Percentiles rank a stretch among this genome's conserved stretches.
These are phyloP conservation scores for Linnemannia schmuckeri DNA, from an alignment of 192 early-diverging fungal genomes.

Conservation along the genomic window DNA sequence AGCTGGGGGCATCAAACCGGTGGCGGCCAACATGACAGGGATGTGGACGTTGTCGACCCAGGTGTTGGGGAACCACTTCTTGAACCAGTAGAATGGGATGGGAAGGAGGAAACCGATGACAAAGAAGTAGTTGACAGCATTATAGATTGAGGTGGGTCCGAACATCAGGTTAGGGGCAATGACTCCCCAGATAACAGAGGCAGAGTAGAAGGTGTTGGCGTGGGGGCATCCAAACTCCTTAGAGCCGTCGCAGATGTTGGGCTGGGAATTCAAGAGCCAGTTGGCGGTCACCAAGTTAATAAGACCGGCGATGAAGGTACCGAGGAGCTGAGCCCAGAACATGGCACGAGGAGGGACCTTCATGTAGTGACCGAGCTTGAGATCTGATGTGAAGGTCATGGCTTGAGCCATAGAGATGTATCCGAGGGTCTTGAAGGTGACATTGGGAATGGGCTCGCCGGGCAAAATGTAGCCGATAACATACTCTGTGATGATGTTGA, in stretches of 20 bases:
- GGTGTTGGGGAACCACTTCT: conserved; percentile 62
- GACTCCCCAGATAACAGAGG: conserved; percentile 77
- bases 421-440: conserved; percentile 70
- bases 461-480: conserved; percentile 66
- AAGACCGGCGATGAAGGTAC: conserved; percentile 67
- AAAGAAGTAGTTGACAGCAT: conserved; percentile 53
- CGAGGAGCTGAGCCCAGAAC: conserved; percentile 67
- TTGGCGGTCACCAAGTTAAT: conserved; percentile 59
- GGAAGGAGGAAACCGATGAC: conserved; percentile 65
- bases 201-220: conserved; percentile 68
- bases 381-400: conserved; percentile 72
- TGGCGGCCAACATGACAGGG: conserved; percentile 63
- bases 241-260: conserved; percentile 51
- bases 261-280: conserved; percentile 52
- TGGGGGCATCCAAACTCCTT: conserved; percentile 48
- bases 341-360: conserved; percentile 43
- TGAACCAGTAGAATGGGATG: conserved; percentile 63
- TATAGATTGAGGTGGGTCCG: conserved; percentile 42
- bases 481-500: conserved; percentile 72
- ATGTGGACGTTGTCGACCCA: conserved; percentile 65
- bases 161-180: conserved; percentile 76
- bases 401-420: conserved; percentile 76
- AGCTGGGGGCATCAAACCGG: conserved; percentile 68
- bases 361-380: conserved; percentile 68
- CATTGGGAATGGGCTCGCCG: conserved; percentile 59